Base-by-base conservation (phyloP, 306 rosid species). In the Glycine latifolia region DNA sequence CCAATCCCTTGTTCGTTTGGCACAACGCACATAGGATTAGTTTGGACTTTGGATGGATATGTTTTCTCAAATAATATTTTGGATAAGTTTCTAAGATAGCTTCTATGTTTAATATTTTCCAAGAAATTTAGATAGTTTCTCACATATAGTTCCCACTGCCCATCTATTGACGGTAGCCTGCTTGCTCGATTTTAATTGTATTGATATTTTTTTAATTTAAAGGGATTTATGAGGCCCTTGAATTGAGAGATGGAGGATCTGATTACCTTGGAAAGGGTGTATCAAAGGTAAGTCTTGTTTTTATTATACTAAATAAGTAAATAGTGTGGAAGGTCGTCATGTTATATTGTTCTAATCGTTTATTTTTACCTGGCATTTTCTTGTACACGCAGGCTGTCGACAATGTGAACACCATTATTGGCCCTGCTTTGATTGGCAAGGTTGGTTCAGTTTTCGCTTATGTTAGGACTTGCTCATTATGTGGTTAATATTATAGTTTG, bases 181-280 rank as follows among this genome's bases (percentile, higher is more conserved):
- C 16, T 50, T 37, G 48, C 17, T 37, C 6, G 49, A 62, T 70
- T 39, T 62, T 85, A 63, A 17, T 60, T 5, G 6, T 8, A 47
- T 47, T 47, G 9, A 47, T 47, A 2, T 8, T 47, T 71, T 26
- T 26, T 26, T 26, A 26, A 47, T 8, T 6, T 20, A 33, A 4
- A 95, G 99, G 99, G 37, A 81, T 91, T 44, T 96, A 96, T 11
- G 99, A 96, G 94, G 99, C 99, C 56, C 99, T 96, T 83, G 99
- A 96, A 87, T 86, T 96, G 41, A 92, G 99, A 67, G 99, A 96
- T 48, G 99, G 99, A 63, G 99, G 99, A 55, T 83, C 90, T 17
- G 99, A 93, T 69, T 96, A 96, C 85, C 99, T 96, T 13, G 99
- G 98, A 70, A 96, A 96, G 78, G 99, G 99, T 83, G 99, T 96